Base-by-base conservation (phyloP, 345 rosid genomes). In the Syzygium aromaticum region DNA sequence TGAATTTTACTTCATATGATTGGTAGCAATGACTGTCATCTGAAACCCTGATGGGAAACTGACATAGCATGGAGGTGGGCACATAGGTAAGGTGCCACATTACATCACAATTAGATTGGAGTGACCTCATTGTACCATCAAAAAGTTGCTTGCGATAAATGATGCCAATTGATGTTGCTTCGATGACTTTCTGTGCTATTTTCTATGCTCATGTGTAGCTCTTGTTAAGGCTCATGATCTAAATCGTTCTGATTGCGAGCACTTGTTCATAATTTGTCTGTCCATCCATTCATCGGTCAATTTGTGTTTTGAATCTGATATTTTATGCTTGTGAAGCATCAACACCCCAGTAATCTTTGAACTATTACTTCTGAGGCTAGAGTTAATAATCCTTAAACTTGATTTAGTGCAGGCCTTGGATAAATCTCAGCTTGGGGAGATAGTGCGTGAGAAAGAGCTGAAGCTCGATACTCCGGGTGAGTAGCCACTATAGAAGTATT, bases 371-470 rank as follows among this genome's bases (percentile, higher is more conserved):
- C 82, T 38, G 82, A 73, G 82, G 82, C 80, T 73, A 9, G 49
- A 73, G 49, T 73, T 73, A 19, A 73, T 73, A 38, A 73, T 40
- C 49, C 80, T 73, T 73, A 9, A 4, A 33, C 80, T 89, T 84
- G 38, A 33, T 85, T 84, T 84, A 59, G 46, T 38, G 53, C 95
- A 97, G 99, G 99, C 99, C 28, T 95, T 98, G 59, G 98, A 96
- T 88, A 98, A 98, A 90, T 95, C 96, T 89, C 99, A 98, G 94
- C 97, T 98, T 67, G 98, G 99, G 87, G 96, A 94, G 38, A 90
- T 92, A 90, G 94, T 98, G 86, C 96, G 98, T 80, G 94, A 90
- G 87, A 98, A 98, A 90, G 99, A 95, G 61, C 94, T 89, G 84
- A 96, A 94, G 93, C 98, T 98, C 52, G 97, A 96, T 92, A 87